A percentile compares a stretch with the other conserved stretches of the same genome.
These are phyloP conservation scores for Flaveria floridana DNA, from an alignment of 140 eudicot species.

Conservation along the genomic window DNA sequence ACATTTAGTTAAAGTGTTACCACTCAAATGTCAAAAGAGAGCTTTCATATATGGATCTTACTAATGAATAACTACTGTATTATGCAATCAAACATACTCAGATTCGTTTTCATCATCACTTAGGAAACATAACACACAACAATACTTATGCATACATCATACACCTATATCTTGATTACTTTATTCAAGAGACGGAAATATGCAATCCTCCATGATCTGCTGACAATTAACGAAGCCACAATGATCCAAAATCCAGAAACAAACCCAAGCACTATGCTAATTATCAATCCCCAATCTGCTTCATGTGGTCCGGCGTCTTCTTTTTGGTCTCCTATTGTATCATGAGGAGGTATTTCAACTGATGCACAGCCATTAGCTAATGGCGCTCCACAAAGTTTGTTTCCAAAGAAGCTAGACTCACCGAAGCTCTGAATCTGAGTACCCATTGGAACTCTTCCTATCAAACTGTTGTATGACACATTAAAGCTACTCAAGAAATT, in stretches of 20 bases:
- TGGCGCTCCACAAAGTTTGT: slow-evolving; percentile 43
- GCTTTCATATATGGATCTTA: neutral
- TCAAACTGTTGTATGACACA: slow-evolving; percentile 31
- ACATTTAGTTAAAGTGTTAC: neutral
- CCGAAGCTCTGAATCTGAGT: slow-evolving; percentile 44
- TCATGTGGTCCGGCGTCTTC: neutral
- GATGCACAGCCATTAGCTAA: neutral
- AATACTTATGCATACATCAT: slow-evolving; percentile 13
- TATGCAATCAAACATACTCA: slow-evolving; percentile 4
- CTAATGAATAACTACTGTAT: too few species aligned
- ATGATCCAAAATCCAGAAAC: slow-evolving; percentile 30
- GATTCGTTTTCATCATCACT: neutral
- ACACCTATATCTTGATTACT: neutral
- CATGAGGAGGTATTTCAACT: neutral
- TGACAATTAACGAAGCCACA: slow-evolving; percentile 8
- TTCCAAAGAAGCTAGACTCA: slow-evolving; percentile 36
- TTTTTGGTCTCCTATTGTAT: neutral
- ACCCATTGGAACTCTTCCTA: slow-evolving; percentile 35
- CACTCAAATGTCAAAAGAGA: neutral
- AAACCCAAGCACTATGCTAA: slow-evolving; percentile 28
- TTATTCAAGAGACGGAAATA: slow-evolving; percentile 17
- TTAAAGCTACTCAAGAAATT: slow-evolving; percentile 30
- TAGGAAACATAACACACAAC: neutral
- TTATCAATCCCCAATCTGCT: slow-evolving; percentile 25
- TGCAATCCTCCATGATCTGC: slow-evolving; percentile 19